Conservation (phyloP, 352 stramenopile genomes). For the Pythium dissotocum region DNA sequence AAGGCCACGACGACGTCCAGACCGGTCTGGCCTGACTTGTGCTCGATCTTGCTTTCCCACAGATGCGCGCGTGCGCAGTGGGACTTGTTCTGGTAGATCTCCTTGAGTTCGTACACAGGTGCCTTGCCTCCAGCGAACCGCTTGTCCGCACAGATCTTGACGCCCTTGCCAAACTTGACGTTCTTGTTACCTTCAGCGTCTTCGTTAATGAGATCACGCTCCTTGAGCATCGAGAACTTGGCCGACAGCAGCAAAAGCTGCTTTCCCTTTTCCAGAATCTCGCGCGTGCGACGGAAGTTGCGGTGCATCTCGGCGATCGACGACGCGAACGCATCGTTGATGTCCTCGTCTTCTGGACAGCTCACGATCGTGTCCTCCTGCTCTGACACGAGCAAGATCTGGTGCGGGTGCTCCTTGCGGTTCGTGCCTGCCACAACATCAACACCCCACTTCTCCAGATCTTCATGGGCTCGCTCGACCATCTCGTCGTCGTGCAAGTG, state of each 20-base stretch:
- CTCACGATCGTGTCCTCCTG: constrained; percentile 82
- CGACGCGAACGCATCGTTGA: constrained; percentile 79
- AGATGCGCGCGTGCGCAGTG: constrained; percentile 75
- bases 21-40: constrained; percentile 35
- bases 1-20: constrained; percentile 79
- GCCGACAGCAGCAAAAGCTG: constrained; percentile 76
- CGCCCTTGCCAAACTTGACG: constrained; percentile 75
- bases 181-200: constrained; percentile 87
- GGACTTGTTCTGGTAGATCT: constrained; percentile 86
- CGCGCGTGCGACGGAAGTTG: constrained; percentile 66
- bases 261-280: constrained; percentile 81
- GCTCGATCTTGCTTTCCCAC: constrained; percentile 69
- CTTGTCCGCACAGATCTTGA: constrained; percentile 75
- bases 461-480: constrained; percentile 64
- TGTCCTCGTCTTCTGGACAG: constrained; percentile 72
- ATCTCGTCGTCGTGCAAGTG: constrained; percentile 65
- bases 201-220: constrained; percentile 84
- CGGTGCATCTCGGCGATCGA: constrained; percentile 75
- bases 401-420: constrained; percentile 41
- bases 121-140: constrained; percentile 40
- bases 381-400: constrained; percentile 80
- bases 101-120: constrained; percentile 80
- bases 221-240: constrained; percentile 89
- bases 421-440: constrained; percentile 77
- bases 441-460: constrained; percentile 81